Conservation (phyloP, 2,329 filamentous ascomycete species). For the Clarireedia paspali region DNA sequence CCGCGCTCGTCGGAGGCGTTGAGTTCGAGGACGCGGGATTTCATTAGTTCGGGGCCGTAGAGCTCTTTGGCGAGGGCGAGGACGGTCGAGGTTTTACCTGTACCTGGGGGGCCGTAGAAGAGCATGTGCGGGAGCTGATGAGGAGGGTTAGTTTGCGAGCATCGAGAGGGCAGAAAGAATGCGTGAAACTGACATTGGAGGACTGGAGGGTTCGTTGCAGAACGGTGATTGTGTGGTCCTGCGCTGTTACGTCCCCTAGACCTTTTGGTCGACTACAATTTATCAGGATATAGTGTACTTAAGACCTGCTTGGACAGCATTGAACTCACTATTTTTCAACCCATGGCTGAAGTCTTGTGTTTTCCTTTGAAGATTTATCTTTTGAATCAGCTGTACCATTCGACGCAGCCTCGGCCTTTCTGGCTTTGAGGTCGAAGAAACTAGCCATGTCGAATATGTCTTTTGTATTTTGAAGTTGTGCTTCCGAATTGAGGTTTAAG, state of each 20-base stretch:
- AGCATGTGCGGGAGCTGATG: constrained; percentile 92
- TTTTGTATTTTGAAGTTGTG: not conserved
- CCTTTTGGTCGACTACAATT: constrained; percentile 77
- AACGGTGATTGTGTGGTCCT: constrained; percentile 93
- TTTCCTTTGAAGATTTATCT: constrained; percentile 53
- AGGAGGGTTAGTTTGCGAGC: constrained; percentile 15
- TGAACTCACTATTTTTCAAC: constrained; percentile 92
- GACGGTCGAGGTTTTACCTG: constrained; percentile 96
- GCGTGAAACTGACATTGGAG: constrained; percentile 58
- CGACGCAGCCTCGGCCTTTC: constrained; percentile 66
- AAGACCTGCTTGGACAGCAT: not conserved
- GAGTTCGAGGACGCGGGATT: constrained; percentile 91
- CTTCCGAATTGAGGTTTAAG: not conserved
- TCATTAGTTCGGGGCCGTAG: constrained; percentile 90
- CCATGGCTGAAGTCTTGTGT: constrained; percentile 75
- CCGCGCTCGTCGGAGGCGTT: constrained; percentile 99
- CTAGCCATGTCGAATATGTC: constrained; percentile 55
- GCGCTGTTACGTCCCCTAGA: constrained; percentile 88
- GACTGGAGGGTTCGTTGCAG: constrained; percentile 89
- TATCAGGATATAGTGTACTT: constrained; percentile 25
- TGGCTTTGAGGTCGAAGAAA: constrained; percentile 94
- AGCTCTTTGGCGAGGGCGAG: constrained; percentile 95
- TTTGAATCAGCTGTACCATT: constrained; percentile 56
- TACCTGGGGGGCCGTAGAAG: constrained; percentile 96
- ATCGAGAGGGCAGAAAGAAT: not conserved